Percentiles rank a stretch among this genome's conserved stretches.
These are phyloP conservation scores for Torulaspora franciscae DNA, from an alignment of 805 yeast genomes.

Conservation along the genomic window DNA sequence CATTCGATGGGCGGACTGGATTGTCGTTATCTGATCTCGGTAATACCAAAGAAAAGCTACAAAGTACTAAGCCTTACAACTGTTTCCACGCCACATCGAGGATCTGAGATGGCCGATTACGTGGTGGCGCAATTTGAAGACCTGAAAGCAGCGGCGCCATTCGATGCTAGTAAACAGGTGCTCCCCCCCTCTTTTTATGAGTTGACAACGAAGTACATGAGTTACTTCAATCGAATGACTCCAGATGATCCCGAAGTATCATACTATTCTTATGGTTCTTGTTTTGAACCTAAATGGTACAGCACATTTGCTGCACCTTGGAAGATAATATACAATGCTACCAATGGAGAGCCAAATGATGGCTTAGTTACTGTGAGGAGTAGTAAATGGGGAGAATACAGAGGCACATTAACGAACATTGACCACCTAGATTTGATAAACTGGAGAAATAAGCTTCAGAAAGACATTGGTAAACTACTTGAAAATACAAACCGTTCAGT, in stretches of 20 bases:
- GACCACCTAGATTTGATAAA: slow-evolving; percentile 86
- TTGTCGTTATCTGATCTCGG: slow-evolving; percentile 66
- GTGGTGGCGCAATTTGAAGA: slow-evolving; percentile 38
- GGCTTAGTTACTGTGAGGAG: slow-evolving; percentile 80
- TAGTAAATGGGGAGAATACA: slow-evolving; percentile 76
- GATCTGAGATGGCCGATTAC: slow-evolving; percentile 77
- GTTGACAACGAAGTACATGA: slow-evolving; percentile 53
- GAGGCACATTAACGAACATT: slow-evolving; percentile 71
- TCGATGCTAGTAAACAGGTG: slow-evolving; percentile 9
- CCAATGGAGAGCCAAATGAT: slow-evolving; percentile 58
- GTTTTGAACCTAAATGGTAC: slow-evolving; percentile 56
- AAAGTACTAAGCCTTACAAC: slow-evolving; percentile 75
- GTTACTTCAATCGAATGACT: slow-evolving; percentile 49
- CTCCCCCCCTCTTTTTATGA: slow-evolving; percentile 52
- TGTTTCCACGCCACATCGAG: slow-evolving; percentile 82
- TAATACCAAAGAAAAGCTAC: slow-evolving; percentile 44
- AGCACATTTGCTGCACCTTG: slow-evolving; percentile 62
- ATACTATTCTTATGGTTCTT: slow-evolving; percentile 83
- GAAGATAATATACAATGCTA: slow-evolving; percentile 48
- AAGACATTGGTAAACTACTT: slow-evolving; percentile 19
- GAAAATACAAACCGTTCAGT: slow-evolving; percentile 29
- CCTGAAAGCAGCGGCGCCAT: slow-evolving; percentile 27
- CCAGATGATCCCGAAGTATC: slow-evolving; percentile 55
- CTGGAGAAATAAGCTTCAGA: slow-evolving; percentile 59
- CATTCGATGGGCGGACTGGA: slow-evolving; percentile 97